phyloP scores from a whole-genome alignment of 176 grass and related monocot species.

The Panicum miliaceum region DNA sequence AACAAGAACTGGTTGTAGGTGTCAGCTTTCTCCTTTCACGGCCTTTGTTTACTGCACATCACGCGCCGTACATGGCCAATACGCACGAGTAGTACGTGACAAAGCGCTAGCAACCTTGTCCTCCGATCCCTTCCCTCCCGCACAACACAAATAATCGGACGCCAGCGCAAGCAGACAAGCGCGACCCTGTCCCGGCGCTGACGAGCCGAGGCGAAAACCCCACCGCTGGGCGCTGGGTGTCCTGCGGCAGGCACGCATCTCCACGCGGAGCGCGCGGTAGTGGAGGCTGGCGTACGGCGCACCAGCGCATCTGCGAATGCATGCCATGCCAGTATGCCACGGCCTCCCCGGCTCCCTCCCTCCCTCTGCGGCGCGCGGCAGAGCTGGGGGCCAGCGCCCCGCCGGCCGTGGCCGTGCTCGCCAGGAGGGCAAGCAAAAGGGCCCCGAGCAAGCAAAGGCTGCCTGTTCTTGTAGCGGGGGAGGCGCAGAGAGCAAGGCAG shows the following conservation, averaged over 20 bases:
- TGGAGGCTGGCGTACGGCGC: not conserved
- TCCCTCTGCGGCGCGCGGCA: not conserved
- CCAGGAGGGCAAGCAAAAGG: not conserved
- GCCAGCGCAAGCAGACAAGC: not conserved
- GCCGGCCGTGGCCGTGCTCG: not conserved
- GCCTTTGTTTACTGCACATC: not conserved
- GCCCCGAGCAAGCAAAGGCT: not conserved
- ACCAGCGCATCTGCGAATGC: slow-evolving; percentile 1
- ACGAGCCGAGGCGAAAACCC: not conserved
- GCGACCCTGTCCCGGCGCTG: not conserved
- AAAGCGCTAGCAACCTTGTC: not conserved
- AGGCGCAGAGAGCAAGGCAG: not conserved
- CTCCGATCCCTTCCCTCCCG: not conserved
- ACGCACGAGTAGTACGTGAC: not conserved
- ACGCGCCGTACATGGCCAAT: not conserved
- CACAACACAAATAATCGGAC: slow-evolving; percentile 13
- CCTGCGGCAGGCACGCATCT: not conserved
- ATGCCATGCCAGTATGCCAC: not conserved
- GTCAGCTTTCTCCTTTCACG: not conserved
- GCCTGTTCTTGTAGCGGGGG: not conserved
- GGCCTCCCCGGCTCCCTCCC: not conserved
- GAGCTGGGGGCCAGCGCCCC: not conserved
- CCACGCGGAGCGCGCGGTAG: not conserved
- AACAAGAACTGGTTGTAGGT: too few species aligned
- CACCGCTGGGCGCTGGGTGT: not conserved